Evolutionary conservation across 2,329 filamentous ascomycete species (phyloP).

Genomic region (Talaromyces funiculosus): DNA sequence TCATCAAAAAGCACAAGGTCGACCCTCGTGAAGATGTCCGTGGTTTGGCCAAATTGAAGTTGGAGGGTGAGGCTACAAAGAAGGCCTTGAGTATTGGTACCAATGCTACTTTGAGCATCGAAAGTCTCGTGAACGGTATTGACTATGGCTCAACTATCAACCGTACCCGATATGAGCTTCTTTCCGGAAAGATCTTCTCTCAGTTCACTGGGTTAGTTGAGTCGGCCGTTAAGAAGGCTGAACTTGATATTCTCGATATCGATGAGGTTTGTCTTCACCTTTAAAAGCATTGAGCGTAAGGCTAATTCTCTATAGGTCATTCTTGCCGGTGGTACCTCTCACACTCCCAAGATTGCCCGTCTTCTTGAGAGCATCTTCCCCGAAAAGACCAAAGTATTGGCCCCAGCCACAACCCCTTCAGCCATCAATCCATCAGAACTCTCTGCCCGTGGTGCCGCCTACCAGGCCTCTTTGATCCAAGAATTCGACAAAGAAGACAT

Average conservation of each 20-base stretch:
- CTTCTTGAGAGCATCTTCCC: slow-evolving; percentile 78
- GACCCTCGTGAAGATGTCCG: slow-evolving; percentile 79
- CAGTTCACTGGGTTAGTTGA: slow-evolving; percentile 83
- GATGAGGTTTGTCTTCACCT: slow-evolving; percentile 55
- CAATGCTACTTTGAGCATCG: slow-evolving; percentile 87
- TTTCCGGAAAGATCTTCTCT: slow-evolving; percentile 78
- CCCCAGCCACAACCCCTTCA: slow-evolving; percentile 69
- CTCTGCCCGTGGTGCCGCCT: slow-evolving; percentile 79
- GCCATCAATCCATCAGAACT: slow-evolving; percentile 94
- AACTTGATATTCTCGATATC: slow-evolving; percentile 84
- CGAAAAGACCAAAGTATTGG: slow-evolving; percentile 68
- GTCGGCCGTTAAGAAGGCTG: slow-evolving; percentile 83
- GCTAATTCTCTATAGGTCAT: slow-evolving; percentile 55
- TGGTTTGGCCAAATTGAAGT: slow-evolving; percentile 83
- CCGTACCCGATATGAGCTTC: slow-evolving; percentile 84
- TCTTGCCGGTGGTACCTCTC: slow-evolving; percentile 82
- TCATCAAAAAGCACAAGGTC: slow-evolving; percentile 90
- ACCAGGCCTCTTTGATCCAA: slow-evolving; percentile 89
- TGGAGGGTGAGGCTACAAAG: slow-evolving; percentile 86
- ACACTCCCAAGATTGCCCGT: slow-evolving; percentile 86
- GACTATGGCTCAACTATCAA: slow-evolving; percentile 93
- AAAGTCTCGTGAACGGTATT: slow-evolving; percentile 79
- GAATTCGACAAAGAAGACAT: slow-evolving; percentile 93
- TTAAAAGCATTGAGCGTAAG: neutral
- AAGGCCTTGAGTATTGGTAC: slow-evolving; percentile 83